Evolutionary conservation across 78 protist genomes (phyloP), one percentile per base, ranked within the genome.

Genomic region (Tieghemostelium lacteum): DNA sequence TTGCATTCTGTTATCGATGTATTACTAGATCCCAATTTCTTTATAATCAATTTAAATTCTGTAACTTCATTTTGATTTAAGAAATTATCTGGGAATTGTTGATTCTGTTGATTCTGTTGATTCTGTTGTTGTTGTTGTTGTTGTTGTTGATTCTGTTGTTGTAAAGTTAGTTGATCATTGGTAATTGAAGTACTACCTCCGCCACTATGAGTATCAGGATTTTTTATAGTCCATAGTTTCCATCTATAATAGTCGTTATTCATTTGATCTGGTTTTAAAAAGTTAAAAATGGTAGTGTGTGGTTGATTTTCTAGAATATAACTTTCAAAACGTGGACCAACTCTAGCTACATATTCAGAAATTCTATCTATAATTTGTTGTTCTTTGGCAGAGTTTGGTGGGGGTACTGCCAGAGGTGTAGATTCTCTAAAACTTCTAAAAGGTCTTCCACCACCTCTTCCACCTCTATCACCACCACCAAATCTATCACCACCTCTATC

Each of bases 251-350:
- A 88, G 26, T 77, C 93, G 60, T 88, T 69, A n/a, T 33, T 17
- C 0, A 50, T 52, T 20, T 55, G 28, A 26, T 26, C 40, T 26
- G 69, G 73, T 26, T 61, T 70, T 52, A 88, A 54, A 42, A 88
- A 88, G 2, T 52, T 8, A 65, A 88, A 88, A 2, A 37, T 40
- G 33, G 93, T 63, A 72, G 64, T 88, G 49, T 77, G 45, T 39
- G 28, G 49, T 63, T 88, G 93, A 20, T 63, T 88, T 3, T 88
- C 93, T 19, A 49, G 50, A 6, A 85, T 66, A 5, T 40, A 70
- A 1, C 77, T 40, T 71, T 88, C 93, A 19, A 88, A 75, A 50
- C 78, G 66, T 64, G 93, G 93, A 31, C 93, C 93, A 24, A 50
- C 55, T 55, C 58, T 73, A 1, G 86, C 87, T 0, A 74, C 86